Percentiles rank a stretch among this genome's conserved stretches.
phyloP scores from a whole-genome alignment of 768 basidiomycete species.

The Naganishia randhawae region DNA sequence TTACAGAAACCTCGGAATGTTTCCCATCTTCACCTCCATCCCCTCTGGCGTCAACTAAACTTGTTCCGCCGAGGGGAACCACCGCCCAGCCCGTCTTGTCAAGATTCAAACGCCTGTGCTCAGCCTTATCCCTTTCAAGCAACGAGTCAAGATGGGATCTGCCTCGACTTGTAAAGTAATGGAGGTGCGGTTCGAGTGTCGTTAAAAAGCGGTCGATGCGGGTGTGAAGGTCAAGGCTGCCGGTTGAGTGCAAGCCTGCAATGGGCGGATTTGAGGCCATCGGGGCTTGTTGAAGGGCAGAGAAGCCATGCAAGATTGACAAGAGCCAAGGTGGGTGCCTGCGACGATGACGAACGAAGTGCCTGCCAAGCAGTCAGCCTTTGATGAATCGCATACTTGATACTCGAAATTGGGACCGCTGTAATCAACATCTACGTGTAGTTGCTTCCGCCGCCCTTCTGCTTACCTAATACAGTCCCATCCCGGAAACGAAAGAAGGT shows the following conservation, averaged over 20 bases:
- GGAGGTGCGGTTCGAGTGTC: constrained; percentile 7
- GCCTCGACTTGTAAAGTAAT: constrained; percentile 2
- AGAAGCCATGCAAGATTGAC: background rate
- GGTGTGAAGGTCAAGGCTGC: constrained; percentile 4
- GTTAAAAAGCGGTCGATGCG: constrained; percentile 13
- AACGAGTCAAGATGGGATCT: background rate
- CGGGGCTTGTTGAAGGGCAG: too few species aligned
- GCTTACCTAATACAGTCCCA: too few species aligned
- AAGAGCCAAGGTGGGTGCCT: too few species aligned
- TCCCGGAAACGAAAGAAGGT: too few species aligned
- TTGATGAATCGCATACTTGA: too few species aligned
- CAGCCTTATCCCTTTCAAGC: background rate
- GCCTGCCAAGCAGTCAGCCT: too few species aligned
- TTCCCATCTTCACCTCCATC: background rate
- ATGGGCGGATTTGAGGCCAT: constrained; percentile 22
- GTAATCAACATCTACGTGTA: too few species aligned
- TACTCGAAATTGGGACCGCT: too few species aligned
- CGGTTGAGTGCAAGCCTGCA: background rate
- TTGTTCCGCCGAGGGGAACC: background rate
- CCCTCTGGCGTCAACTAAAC: background rate
- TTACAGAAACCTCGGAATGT: background rate
- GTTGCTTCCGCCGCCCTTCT: too few species aligned
- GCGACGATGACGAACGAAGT: too few species aligned
- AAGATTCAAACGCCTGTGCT: background rate
- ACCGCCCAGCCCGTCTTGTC: constrained; percentile 17